These are phyloP conservation scores for Symbiodinium pilosum DNA, from an alignment of 73 alveolate species.

Conservation along the genomic window DNA sequence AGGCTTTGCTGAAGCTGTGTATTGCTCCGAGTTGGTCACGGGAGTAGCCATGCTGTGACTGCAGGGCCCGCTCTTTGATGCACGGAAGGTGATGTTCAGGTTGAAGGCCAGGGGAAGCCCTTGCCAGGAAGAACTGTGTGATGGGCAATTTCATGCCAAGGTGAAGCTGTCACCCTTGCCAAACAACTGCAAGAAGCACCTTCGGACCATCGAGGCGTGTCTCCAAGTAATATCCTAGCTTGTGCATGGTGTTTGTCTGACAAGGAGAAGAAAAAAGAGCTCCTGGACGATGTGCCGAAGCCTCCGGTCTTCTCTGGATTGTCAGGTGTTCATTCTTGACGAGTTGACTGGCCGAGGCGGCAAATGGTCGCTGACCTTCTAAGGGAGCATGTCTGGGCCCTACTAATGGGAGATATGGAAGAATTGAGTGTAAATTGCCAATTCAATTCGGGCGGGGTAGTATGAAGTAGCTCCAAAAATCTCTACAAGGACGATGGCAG, in stretches of 20 bases:
- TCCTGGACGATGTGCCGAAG: conserved; percentile 63
- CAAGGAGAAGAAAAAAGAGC: conserved; percentile 62
- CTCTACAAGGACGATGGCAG: too few species aligned
- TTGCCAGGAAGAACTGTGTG: neutral
- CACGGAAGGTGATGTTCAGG: conserved; percentile 82
- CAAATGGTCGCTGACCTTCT: conserved; percentile 65
- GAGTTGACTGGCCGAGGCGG: conserved; percentile 41
- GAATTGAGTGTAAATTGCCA: too few species aligned
- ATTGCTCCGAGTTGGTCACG: too few species aligned
- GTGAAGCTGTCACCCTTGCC: conserved; percentile 86
- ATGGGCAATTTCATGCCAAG: neutral
- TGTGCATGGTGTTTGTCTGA: neutral
- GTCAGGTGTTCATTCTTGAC: too few species aligned
- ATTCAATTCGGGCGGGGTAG: too few species aligned
- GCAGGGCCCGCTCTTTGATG: conserved; percentile 90
- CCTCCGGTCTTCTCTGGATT: neutral
- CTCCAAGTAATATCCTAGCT: too few species aligned
- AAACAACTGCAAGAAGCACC: conserved; percentile 75
- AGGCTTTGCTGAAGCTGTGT: neutral
- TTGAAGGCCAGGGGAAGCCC: conserved; percentile 16
- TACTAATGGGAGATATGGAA: too few species aligned
- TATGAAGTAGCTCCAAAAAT: too few species aligned
- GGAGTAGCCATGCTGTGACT: neutral
- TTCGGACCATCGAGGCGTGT: conserved; percentile 56
- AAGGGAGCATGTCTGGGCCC: conserved; percentile 51